phyloP scores from a whole-genome alignment of 306 rosid species.

The Dalbergia cultrata region DNA sequence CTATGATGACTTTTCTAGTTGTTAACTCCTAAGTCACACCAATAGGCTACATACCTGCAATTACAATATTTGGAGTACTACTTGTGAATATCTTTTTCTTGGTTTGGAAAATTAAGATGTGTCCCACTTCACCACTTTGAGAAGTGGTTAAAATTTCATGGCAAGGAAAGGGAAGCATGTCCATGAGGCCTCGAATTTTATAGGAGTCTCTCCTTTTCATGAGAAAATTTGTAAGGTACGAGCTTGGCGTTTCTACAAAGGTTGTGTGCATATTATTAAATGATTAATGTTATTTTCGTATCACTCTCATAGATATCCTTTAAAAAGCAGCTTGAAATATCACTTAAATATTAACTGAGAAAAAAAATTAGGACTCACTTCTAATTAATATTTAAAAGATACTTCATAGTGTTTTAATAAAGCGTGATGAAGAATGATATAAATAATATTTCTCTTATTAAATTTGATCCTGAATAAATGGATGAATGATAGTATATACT shows the following conservation, averaged over 20 bases:
- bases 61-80: slow-evolving; percentile 33
- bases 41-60: slow-evolving; percentile 11
- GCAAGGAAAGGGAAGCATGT: slow-evolving; percentile 72
- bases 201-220: slow-evolving; percentile 72
- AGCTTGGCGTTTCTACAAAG: slow-evolving; percentile 63
- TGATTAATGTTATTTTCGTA: too few relatives aligned
- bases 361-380: too few relatives aligned
- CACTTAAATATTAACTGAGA: too few relatives aligned
- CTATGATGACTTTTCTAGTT: slow-evolving; percentile 23
- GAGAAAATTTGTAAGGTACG: slow-evolving; percentile 58
- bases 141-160: slow-evolving; percentile 49
- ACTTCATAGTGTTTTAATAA: too few relatives aligned
- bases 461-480: slow-evolving; percentile 44
- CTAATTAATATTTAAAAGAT: too few relatives aligned
- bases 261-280: not conserved
- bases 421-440: too few relatives aligned
- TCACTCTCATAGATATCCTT: too few relatives aligned
- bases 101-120: slow-evolving; percentile 53
- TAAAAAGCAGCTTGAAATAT: too few relatives aligned
- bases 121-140: slow-evolving; percentile 58
- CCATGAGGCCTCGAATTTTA: slow-evolving; percentile 63
- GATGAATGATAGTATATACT: slow-evolving; percentile 8
- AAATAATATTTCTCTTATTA: not conserved
- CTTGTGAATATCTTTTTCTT: slow-evolving; percentile 37
- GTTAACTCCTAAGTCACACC: not conserved